phyloP scores from a whole-genome alignment of 2,329 filamentous ascomycete species.

The Parastagonospora nodorum region DNA sequence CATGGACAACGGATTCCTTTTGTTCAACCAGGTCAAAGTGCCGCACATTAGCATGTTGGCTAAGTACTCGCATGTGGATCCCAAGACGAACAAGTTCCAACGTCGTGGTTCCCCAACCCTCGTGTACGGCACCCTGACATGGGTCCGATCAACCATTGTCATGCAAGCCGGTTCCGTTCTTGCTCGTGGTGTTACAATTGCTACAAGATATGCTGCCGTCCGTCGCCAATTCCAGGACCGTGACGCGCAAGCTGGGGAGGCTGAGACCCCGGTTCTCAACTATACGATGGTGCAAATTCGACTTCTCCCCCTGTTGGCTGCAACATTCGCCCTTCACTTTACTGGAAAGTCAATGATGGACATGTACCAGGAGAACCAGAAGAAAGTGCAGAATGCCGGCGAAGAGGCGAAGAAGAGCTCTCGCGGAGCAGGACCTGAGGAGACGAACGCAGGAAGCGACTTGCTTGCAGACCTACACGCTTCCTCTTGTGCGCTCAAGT shows the following conservation, averaged over 20 bases:
- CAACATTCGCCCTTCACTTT: conserved; percentile 79
- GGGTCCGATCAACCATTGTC: conserved; percentile 74
- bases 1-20: conserved; percentile 81
- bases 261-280: conserved; percentile 77
- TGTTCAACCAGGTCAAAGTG: conserved; percentile 77
- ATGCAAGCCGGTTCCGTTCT: conserved; percentile 73
- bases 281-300: conserved; percentile 82
- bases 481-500: conserved; percentile 77
- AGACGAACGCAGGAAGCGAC: conserved; percentile 68
- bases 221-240: conserved; percentile 79
- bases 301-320: conserved; percentile 71
- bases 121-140: conserved; percentile 77
- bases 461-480: conserved; percentile 76
- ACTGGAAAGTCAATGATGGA: conserved; percentile 78
- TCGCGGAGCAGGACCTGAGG: conserved; percentile 69
- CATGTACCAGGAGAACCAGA: conserved; percentile 74
- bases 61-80: conserved; percentile 71
- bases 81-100: conserved; percentile 69
- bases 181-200: conserved; percentile 77
- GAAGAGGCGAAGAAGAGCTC: conserved; percentile 44
- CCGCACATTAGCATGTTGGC: conserved; percentile 76
- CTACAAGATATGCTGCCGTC: conserved; percentile 74
- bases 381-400: conserved; percentile 56
- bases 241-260: conserved; percentile 64
- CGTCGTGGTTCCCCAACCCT: conserved; percentile 69